These are phyloP conservation scores for Didymella pinodella DNA, from an alignment of 2,329 filamentous ascomycete species.

Conservation along the genomic window DNA sequence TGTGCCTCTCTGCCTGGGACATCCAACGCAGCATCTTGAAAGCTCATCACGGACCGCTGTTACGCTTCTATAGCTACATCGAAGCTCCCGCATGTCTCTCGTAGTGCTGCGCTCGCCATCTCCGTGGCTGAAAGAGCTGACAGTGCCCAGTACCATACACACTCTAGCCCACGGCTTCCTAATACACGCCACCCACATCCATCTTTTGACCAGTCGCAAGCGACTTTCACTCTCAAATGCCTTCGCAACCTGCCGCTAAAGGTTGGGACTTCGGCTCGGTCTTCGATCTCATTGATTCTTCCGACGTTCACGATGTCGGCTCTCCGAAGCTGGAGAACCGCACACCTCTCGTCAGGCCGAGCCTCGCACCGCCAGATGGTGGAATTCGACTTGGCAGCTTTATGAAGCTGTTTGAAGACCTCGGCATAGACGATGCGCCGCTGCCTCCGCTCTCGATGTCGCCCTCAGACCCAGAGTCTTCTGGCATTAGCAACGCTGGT, in stretches of 20 bases:
- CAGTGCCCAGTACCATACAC: constrained; percentile 24
- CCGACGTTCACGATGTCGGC: constrained; percentile 31
- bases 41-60: not conserved
- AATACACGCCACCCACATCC: constrained; percentile 6
- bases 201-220: not conserved
- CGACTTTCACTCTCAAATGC: constrained; percentile 34
- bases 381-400: constrained; percentile 55
- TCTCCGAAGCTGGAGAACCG: constrained; percentile 31
- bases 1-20: constrained; percentile 16
- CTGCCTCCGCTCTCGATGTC: constrained; percentile 30
- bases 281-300: constrained; percentile 51
- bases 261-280: constrained; percentile 59
- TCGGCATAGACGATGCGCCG: constrained; percentile 46
- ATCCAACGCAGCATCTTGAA: constrained; percentile 5
- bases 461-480: constrained; percentile 36
- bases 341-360: constrained; percentile 9
- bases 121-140: constrained; percentile 22
- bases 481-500: constrained; percentile 54
- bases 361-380: constrained; percentile 21
- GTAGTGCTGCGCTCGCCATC: constrained; percentile 10
- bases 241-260: constrained; percentile 45
- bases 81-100: not conserved
- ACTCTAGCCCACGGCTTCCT: constrained; percentile 25
- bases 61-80: not conserved
- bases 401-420: constrained; percentile 54